Evolutionary conservation across 306 rosid genomes (phyloP).

Genomic region (Cicer pinnatifidum): DNA sequence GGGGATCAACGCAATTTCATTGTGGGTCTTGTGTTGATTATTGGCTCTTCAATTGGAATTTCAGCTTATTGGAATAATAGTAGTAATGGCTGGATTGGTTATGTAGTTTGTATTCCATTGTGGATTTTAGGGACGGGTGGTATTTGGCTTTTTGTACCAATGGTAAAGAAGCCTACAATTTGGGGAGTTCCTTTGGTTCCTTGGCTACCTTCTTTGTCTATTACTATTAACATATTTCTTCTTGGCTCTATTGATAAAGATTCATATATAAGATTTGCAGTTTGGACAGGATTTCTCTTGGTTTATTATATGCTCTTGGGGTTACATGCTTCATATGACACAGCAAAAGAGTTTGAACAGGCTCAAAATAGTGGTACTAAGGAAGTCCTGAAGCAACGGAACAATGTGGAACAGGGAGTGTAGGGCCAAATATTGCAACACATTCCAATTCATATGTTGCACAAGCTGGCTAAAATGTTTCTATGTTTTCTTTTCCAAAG

Average conservation of each 20-base stretch:
- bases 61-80: slow-evolving; percentile 49
- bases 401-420: slow-evolving; percentile 42
- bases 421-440: background rate
- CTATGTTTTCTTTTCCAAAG: no score
- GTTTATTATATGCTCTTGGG: slow-evolving; percentile 46
- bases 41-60: slow-evolving; percentile 55
- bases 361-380: background rate
- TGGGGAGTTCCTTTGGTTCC: slow-evolving; percentile 90
- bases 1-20: slow-evolving; percentile 52
- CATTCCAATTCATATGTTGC: background rate
- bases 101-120: slow-evolving; percentile 45
- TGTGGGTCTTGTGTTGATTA: slow-evolving; percentile 45
- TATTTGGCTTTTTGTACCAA: slow-evolving; percentile 59
- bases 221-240: slow-evolving; percentile 71
- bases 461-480: no score
- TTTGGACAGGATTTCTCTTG: slow-evolving; percentile 46
- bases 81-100: slow-evolving; percentile 58
- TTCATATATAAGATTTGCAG: slow-evolving; percentile 51
- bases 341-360: slow-evolving; percentile 40
- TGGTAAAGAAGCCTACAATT: slow-evolving; percentile 60
- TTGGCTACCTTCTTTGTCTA: slow-evolving; percentile 70
- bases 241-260: slow-evolving; percentile 69
- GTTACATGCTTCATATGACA: slow-evolving; percentile 55
- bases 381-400: slow-evolving; percentile 31
- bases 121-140: slow-evolving; percentile 63